phyloP scores from a whole-genome alignment of 805 yeast species.

The Saturnispora sanitii region DNA sequence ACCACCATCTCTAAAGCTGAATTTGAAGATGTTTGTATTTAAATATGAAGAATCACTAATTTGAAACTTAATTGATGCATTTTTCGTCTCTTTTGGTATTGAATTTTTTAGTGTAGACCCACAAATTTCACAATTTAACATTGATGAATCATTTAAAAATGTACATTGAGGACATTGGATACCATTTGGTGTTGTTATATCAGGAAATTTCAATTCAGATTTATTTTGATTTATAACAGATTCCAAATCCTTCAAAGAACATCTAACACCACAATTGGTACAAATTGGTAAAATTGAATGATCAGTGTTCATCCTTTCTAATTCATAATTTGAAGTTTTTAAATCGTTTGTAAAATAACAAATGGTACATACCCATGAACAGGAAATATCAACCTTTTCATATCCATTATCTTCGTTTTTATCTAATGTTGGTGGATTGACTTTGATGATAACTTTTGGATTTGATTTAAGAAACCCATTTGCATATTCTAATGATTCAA shows the following conservation, averaged over 20 bases:
- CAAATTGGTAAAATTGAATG: conserved; percentile 35
- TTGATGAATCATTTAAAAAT: conserved; percentile 71
- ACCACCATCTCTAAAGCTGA: conserved; percentile 73
- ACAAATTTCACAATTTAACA: conserved; percentile 79
- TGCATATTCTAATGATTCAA: conserved; percentile 20
- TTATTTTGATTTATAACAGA: conserved; percentile 8
- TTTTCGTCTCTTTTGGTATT: too few relatives aligned
- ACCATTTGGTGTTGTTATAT: conserved; percentile 21
- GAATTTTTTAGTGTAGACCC: conserved; percentile 47
- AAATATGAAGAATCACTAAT: too few relatives aligned
- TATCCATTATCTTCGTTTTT: neutral
- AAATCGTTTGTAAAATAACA: conserved; percentile 62
- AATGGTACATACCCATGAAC: conserved; percentile 79
- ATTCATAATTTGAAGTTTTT: conserved; percentile 15
- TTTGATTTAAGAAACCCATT: conserved; percentile 64
- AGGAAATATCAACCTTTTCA: conserved; percentile 5
- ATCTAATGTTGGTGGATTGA: conserved; percentile 13
- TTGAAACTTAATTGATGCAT: too few relatives aligned
- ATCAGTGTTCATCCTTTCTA: conserved; percentile 9
- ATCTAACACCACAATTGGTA: conserved; percentile 52
- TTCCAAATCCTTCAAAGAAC: conserved; percentile 29
- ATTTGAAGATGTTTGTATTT: conserved; percentile 36
- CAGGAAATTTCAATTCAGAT: conserved; percentile 6
- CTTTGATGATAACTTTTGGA: conserved; percentile 49
- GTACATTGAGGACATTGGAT: conserved; percentile 43